Evolutionary conservation across 305 asterid species (phyloP).

Genomic region (Fraxinus paxiana): DNA sequence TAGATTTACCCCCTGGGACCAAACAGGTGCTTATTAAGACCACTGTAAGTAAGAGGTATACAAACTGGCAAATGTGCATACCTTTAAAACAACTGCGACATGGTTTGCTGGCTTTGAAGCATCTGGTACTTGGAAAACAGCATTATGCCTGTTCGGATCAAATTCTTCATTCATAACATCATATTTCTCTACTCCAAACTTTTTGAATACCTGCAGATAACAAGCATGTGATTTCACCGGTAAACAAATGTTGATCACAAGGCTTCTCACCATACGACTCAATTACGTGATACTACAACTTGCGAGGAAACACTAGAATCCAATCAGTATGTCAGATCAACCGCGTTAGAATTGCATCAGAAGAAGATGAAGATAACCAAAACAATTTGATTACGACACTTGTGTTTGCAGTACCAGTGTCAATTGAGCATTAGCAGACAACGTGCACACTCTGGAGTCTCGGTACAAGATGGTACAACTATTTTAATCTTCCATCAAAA

Average conservation of each 20-base stretch:
- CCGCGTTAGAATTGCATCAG: neutral
- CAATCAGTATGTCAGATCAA: neutral
- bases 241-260: neutral
- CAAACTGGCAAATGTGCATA: slow-evolving; percentile 19
- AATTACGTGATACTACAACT: neutral
- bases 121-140: slow-evolving; percentile 89
- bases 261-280: neutral
- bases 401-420: neutral
- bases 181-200: slow-evolving; percentile 69
- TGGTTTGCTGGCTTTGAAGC: slow-evolving; percentile 72
- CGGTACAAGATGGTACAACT: neutral
- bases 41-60: neutral
- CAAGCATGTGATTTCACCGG: neutral
- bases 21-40: neutral
- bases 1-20: neutral
- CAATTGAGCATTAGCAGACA: neutral
- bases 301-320: neutral
- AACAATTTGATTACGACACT: neutral
- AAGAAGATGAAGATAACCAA: neutral
- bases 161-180: slow-evolving; percentile 68
- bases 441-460: neutral
- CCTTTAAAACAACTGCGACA: slow-evolving; percentile 85
- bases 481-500: neutral
- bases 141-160: slow-evolving; percentile 85
- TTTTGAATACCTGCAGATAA: slow-evolving; percentile 61